Evolutionary conservation across 768 basidiomycete genomes (phyloP), one percentile per base, ranked within the genome.

Genomic region (Auricularia cornea): DNA sequence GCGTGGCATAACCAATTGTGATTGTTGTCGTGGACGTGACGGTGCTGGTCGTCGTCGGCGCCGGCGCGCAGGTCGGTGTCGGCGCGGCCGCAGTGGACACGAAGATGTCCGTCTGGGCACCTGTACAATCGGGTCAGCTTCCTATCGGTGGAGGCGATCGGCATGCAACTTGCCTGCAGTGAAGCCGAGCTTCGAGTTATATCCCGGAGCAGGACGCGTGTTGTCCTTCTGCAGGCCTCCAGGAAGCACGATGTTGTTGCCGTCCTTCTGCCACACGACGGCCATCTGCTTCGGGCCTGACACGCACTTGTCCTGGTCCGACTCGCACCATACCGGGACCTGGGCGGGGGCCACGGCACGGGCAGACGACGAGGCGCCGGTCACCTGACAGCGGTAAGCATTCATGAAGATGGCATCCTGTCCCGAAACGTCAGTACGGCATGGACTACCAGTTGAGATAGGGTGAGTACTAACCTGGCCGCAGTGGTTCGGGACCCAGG

Each of bases 171-270:
- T 60, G 0, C 35, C 35, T 0, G 35, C 31, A 0, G 28, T 10
- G 33, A 64, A 64, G 3, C 64, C 64, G 40, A 62, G n/a, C 52
- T 64, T 64, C 44, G 20, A 20, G 61, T 64, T 64, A 35, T 64
- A 64, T 30, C 62, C 64, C 4, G 64, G 64, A 3, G 38, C 16
- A 23, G 63, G 63, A 14, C 26, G 48, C n/a, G 20, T 18, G 51
- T 60, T 60, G 29, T 64, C 64, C 62, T 28, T 64, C 64, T 18
- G 52, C 30, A n/a, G 8, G 51, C 51, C 51, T 52, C 51, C 51
- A n/a, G n/a, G 48, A 23, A 20, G 35, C 32, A 16, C 38, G 41
- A 65, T 23, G 59, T 65, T 65, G 38, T 62, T 65, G 23, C 64
- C 64, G 11, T 63, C 62, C 23, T n/a, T 10, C 40, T 62, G 62